Evolutionary conservation across 1,284 basidiomycete genomes (phyloP), one percentile per base, ranked within the genome.

Genomic region (Papiliotrema fonsecae): DNA sequence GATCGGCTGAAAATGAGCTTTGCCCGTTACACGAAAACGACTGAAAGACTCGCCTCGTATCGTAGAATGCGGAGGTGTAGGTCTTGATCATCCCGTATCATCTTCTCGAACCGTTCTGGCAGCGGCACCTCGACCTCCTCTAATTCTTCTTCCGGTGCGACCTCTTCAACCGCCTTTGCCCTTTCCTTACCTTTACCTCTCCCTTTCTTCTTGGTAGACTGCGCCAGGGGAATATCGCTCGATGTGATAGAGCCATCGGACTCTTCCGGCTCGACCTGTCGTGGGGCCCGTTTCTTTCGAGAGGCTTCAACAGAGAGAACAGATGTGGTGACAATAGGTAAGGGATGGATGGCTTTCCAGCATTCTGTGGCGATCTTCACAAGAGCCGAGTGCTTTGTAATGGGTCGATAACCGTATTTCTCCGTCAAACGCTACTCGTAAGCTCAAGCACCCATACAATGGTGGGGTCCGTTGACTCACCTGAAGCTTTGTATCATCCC

Each of bases 281-380:
- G 30, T 5, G 18, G 6, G n/a, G 19, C 18, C 10, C 18, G 16
- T 25, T 39, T 37, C 14, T 6, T 22, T n/a, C 21, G 32, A 25
- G n/a, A 22, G 21, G 26, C 24, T 43, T 42, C 31, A 4, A 3
- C 19, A 22, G 39, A 6, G 28, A n/a, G 18, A 27, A 14, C 22
- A 7, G 27, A 21, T 34, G 37, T 26, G 26, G 19, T 38, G 11
- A 11, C 35, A 37, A 32, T 30, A 22, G 38, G 34, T 13, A 40
- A 42, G 6, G 67, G 64, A 45, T 73, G 52, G n/a, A 64, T 56
- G 11, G 70, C 68, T 25, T 31, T 42, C 72, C 72, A 74, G 52
- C 70, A 72, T 6, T 56, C 55, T 6, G 52, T 48, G 5, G 70
- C 69, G 11, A 70, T 48, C 21, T 56, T 50, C 11, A 65, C 58